These are phyloP conservation scores for Davidsoniella virescens DNA, from an alignment of 2,329 filamentous ascomycete genomes.

Conservation along the genomic window DNA sequence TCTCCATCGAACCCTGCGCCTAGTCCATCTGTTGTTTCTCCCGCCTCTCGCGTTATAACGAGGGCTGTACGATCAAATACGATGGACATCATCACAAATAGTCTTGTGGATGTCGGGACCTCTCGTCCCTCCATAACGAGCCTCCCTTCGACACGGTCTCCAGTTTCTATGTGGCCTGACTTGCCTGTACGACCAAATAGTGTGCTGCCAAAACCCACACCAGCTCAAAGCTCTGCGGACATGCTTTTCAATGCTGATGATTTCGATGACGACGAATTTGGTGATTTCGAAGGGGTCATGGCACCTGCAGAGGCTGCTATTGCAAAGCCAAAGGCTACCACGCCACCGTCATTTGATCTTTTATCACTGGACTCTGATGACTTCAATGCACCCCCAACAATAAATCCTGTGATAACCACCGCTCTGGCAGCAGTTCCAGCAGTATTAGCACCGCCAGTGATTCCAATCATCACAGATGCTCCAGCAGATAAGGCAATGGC, in stretches of 20 bases:
- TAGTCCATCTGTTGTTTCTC: background rate
- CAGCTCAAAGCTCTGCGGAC: constrained; percentile 26
- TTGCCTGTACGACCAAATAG: background rate
- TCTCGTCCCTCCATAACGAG: background rate
- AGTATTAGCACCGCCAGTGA: background rate
- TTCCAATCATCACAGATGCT: too few species aligned
- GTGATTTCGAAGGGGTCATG: constrained; percentile 26
- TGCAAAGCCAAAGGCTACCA: constrained; percentile 1
- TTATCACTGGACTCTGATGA: constrained; percentile 22
- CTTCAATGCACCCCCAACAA: background rate
- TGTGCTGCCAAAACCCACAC: constrained; percentile 1
- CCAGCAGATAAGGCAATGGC: background rate
- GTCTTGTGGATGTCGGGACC: constrained; percentile 25
- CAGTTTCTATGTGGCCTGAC: background rate
- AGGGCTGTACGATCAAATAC: constrained; percentile 30
- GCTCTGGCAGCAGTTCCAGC: background rate
- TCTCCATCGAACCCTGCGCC: background rate
- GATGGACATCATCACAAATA: constrained; percentile 37
- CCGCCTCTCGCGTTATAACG: background rate
- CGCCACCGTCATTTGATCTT: constrained; percentile 24
- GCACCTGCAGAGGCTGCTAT: background rate
- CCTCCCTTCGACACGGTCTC: background rate
- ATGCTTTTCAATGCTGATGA: constrained; percentile 53
- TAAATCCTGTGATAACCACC: background rate
- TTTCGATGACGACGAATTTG: constrained; percentile 32